Evolutionary conservation across 2,329 filamentous ascomycete species (phyloP), one percentile per base, ranked within the genome.

Genomic region (Fusarium circinatum): DNA sequence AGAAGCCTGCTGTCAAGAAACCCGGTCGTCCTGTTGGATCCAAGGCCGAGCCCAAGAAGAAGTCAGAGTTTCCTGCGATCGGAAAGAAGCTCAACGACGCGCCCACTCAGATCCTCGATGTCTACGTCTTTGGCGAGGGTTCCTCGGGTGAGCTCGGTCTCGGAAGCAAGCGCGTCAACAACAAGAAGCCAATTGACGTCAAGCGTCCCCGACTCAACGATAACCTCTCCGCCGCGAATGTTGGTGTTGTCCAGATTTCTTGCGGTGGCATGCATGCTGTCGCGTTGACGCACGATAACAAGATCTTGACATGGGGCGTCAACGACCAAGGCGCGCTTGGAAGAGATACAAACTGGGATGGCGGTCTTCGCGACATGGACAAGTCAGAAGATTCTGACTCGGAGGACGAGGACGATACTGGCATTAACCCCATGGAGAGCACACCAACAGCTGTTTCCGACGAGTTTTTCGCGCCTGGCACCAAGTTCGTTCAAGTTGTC

Each of bases 121-220:
- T 96, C 67, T 96, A 91, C 78, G 92, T 95, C 59, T 96, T 94
- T 77, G 94, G 94, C 59, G 93, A 94, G 81, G 94, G 93, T 42
- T 89, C 89, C 70, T 91, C 90, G n/a, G 94, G 94, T 75, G 94
- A 97, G 84, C 91, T 97, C 49, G 94, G 94, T 42, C 89, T 97
- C 24, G 94, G 94, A 52, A 89, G 87, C 69, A 90, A 89, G 79
- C 86, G 78, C 90, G 90, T 90, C 76, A 84, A 88, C 66, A 85
- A 85, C 73, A 89, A 89, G 84, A 87, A 86, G 81, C 87, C 88
- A 42, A 89, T 93, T 74, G 92, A 95, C 57, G 93, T 93, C 34
- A 95, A 94, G 93, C 93, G 93, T 36, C 94, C 94, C 24, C 91
- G 90, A 72, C 92, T 95, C 74, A 95, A 95, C 79, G 93, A 94